Conservation (phyloP, 805 yeast species). For the Cyberlindnera subsufficiens region DNA sequence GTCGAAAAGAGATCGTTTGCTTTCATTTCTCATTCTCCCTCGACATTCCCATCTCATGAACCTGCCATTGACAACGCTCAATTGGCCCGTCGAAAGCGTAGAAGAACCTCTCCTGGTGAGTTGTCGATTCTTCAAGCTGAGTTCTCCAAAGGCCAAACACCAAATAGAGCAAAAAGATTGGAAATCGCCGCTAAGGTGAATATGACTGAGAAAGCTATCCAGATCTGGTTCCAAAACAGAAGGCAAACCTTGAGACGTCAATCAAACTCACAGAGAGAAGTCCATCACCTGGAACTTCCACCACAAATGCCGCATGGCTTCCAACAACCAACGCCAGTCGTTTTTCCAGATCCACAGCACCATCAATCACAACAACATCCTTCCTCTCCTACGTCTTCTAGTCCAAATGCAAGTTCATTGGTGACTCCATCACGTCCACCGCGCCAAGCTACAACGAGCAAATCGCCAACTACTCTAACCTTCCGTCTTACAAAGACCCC, state of each 20-base stretch:
- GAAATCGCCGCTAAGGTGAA: constrained; percentile 76
- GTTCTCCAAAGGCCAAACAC: constrained; percentile 72
- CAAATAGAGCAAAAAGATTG: constrained; percentile 67
- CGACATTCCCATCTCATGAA: constrained; percentile 77
- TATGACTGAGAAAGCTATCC: constrained; percentile 97
- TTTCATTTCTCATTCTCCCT: constrained; percentile 88
- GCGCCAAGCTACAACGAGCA: neutral
- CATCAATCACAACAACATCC: constrained; percentile 2
- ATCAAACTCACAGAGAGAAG: constrained; percentile 25
- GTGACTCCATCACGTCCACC: constrained; percentile 19
- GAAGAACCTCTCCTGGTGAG: constrained; percentile 91
- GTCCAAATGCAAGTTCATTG: constrained; percentile 1
- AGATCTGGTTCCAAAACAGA: constrained; percentile 96
- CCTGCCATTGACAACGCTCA: constrained; percentile 88
- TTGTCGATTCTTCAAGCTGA: constrained; percentile 75
- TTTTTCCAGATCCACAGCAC: neutral
- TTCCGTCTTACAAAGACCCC: constrained; percentile 16
- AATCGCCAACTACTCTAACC: constrained; percentile 16
- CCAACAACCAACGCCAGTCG: constrained; percentile 6
- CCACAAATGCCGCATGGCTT: neutral
- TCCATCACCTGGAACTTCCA: constrained; percentile 23
- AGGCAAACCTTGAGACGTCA: constrained; percentile 74
- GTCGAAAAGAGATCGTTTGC: constrained; percentile 51
- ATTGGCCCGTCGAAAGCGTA: constrained; percentile 86
- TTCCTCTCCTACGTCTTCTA: constrained; percentile 4